A percentile compares a stretch with the other conserved stretches of the same genome.
phyloP scores from a whole-genome alignment of 495 filamentous ascomycete genomes.

The Talaromyces thailandensis region DNA sequence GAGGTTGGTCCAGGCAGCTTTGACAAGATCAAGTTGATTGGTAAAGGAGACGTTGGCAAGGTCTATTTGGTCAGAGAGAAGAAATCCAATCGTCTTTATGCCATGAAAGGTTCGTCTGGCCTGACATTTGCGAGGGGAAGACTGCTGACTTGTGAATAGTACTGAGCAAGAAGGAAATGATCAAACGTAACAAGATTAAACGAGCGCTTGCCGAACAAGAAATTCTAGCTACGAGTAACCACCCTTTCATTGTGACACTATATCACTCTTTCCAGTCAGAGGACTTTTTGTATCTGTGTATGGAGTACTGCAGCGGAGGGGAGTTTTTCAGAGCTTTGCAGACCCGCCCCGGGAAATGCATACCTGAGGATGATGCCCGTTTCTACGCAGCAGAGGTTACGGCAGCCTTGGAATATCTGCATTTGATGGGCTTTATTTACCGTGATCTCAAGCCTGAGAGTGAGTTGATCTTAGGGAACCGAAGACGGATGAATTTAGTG shows the following conservation, averaged over 20 bases:
- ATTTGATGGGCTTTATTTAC: conserved; percentile 99
- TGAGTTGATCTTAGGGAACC: conserved; percentile 31
- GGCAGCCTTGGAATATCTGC: conserved; percentile 91
- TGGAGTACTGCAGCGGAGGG: conserved; percentile 98
- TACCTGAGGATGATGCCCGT: conserved; percentile 90
- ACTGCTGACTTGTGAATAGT: conserved; percentile 47
- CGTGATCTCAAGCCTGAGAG: conserved; percentile 97
- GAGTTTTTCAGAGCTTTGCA: conserved; percentile 95
- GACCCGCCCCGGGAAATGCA: conserved; percentile 93
- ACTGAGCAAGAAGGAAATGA: conserved; percentile 99
- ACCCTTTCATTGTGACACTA: conserved; percentile 96
- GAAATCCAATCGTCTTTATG: conserved; percentile 89
- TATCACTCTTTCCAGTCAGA: conserved; percentile 99
- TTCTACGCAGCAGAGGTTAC: conserved; percentile 99
- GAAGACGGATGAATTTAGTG: neutral
- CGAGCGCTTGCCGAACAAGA: conserved; percentile 95
- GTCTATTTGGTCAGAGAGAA: conserved; percentile 97
- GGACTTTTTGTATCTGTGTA: conserved; percentile 95
- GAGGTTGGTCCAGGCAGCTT: conserved; percentile 94
- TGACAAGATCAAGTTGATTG: conserved; percentile 98
- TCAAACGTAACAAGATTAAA: conserved; percentile 99
- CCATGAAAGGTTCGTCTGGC: conserved; percentile 78
- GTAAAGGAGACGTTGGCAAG: conserved; percentile 97
- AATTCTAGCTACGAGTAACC: conserved; percentile 95
- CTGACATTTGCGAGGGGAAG: conserved; percentile 6